These are phyloP conservation scores for Didymella pomorum DNA, from an alignment of 2,329 filamentous ascomycete species.

Conservation along the genomic window DNA sequence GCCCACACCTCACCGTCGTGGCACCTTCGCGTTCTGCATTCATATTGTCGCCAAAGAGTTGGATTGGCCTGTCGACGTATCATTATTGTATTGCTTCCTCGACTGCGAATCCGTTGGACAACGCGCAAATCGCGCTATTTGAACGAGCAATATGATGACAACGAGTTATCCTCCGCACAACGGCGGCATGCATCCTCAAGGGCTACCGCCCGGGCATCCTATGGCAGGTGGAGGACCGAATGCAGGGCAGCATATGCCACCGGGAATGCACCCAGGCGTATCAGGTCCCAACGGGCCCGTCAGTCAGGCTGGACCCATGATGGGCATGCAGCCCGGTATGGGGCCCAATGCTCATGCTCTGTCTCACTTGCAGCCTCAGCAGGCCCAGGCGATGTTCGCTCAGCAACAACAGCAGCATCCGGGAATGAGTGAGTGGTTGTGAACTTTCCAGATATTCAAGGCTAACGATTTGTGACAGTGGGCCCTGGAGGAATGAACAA, in stretches of 20 bases:
- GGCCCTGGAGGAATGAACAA: slow-evolving; percentile 52
- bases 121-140: neutral
- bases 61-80: neutral
- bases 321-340: slow-evolving; percentile 77
- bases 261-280: slow-evolving; percentile 75
- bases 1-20: slow-evolving; percentile 18
- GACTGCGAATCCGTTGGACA: neutral
- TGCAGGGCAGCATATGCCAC: slow-evolving; percentile 72
- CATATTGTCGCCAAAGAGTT: neutral
- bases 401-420: slow-evolving; percentile 57
- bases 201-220: slow-evolving; percentile 69
- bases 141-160: slow-evolving; percentile 73
- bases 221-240: slow-evolving; percentile 74
- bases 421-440: slow-evolving; percentile 47
- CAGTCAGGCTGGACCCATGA: slow-evolving; percentile 74
- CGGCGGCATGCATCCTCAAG: slow-evolving; percentile 76
- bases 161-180: slow-evolving; percentile 70
- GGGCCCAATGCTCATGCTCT: slow-evolving; percentile 73
- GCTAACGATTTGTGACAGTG: slow-evolving; percentile 34
- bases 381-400: slow-evolving; percentile 62
- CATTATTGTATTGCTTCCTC: neutral
- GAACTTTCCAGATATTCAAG: neutral
- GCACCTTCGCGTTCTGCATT: slow-evolving; percentile 2
- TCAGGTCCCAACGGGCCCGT: slow-evolving; percentile 75
- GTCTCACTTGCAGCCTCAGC: slow-evolving; percentile 73